Evolutionary conservation across 805 yeast species (phyloP).

Genomic region (Cyberlindnera saturnus): DNA sequence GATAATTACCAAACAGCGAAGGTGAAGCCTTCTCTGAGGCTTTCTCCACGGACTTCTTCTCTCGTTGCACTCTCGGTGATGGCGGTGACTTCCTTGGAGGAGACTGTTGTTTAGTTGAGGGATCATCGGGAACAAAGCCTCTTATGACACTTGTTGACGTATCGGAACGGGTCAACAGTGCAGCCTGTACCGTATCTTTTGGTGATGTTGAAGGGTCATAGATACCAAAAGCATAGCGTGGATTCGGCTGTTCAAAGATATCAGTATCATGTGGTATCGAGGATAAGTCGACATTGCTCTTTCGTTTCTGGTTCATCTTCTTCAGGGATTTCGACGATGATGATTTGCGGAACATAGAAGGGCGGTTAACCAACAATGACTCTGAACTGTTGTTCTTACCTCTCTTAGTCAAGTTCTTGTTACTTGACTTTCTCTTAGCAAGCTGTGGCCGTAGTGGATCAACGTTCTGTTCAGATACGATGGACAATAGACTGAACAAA

Average conservation of each 20-base stretch:
- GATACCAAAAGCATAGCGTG: constrained; percentile 25
- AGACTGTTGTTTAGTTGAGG: not conserved
- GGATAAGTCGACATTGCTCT: constrained; percentile 11
- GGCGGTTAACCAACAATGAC: constrained; percentile 10
- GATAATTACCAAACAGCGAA: constrained; percentile 6
- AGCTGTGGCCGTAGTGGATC: constrained; percentile 15
- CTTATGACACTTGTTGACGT: constrained; percentile 24
- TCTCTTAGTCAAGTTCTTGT: constrained; percentile 10
- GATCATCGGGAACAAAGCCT: constrained; percentile 19
- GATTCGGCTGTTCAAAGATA: constrained; percentile 24
- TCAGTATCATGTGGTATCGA: constrained; percentile 18
- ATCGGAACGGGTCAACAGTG: constrained; percentile 18
- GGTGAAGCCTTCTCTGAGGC: constrained; percentile 2
- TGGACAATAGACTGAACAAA: constrained; percentile 21
- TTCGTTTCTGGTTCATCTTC: constrained; percentile 15
- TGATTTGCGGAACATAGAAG: constrained; percentile 18
- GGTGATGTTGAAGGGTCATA: constrained; percentile 3
- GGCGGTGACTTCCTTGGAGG: not conserved
- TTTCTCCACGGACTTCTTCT: not conserved
- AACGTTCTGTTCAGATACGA: constrained; percentile 21
- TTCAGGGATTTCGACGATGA: constrained; percentile 23
- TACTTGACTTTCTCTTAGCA: constrained; percentile 18
- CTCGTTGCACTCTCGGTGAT: not conserved
- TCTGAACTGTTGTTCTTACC: constrained; percentile 11
- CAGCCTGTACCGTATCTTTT: constrained; percentile 3